These are phyloP conservation scores for Gentiana straminea DNA, from an alignment of 257 asterid species.

Conservation along the genomic window DNA sequence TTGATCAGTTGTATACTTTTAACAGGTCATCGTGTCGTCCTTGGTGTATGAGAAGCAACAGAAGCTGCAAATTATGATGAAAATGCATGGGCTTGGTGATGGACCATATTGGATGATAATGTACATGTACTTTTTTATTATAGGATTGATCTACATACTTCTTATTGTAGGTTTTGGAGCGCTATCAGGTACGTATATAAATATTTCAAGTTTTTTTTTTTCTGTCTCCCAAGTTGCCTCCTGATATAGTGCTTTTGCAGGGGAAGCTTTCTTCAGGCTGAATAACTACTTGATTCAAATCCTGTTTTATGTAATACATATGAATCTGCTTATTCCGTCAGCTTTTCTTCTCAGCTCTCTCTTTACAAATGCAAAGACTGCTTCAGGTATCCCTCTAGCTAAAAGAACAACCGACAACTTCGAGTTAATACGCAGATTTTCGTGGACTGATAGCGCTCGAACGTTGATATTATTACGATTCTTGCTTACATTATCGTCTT, in stretches of 20 bases:
- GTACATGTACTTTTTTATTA: slow-evolving; percentile 28
- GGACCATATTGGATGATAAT: slow-evolving; percentile 28
- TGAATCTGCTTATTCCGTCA: slow-evolving; percentile 31
- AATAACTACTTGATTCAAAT: slow-evolving; percentile 24
- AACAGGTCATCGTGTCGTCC: slow-evolving; percentile 23
- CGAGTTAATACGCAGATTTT: not conserved
- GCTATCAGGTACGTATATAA: slow-evolving; percentile 16
- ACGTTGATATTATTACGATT: slow-evolving; percentile 8
- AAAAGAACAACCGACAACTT: not conserved
- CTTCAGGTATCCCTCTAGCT: slow-evolving; percentile 19
- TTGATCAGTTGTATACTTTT: not conserved
- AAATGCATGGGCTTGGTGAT: slow-evolving; percentile 37
- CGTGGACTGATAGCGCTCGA: not conserved
- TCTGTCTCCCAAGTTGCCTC: slow-evolving; percentile 4
- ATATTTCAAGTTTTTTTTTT: not conserved
- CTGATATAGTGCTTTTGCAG: slow-evolving; percentile 14
- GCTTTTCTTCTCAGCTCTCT: slow-evolving; percentile 24
- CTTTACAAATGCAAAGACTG: slow-evolving; percentile 23
- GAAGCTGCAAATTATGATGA: slow-evolving; percentile 33
- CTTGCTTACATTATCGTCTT: slow-evolving; percentile 22
- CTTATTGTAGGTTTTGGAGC: slow-evolving; percentile 23
- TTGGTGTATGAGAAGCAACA: slow-evolving; percentile 37
- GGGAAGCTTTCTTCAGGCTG: slow-evolving; percentile 24
- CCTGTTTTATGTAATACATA: slow-evolving; percentile 27
- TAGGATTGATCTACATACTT: slow-evolving; percentile 20